A percentile compares a stretch with the other conserved stretches of the same genome.
Conservation (phyloP, 179 eudicot genomes). For the Corrigiola litoralis region DNA sequence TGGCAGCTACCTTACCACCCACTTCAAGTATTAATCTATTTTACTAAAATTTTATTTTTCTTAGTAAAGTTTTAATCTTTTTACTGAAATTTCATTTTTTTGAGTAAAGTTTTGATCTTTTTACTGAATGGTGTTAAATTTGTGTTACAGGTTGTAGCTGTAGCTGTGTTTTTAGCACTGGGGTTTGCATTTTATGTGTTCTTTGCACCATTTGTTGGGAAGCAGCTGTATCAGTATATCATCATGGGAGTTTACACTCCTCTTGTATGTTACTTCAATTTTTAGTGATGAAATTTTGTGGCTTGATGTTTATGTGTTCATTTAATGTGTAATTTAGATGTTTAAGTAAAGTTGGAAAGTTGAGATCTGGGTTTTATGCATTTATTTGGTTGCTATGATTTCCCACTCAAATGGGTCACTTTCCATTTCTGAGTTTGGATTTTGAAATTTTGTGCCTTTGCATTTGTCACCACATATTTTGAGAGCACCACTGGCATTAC, state of each 20-base stretch:
- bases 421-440: constrained; percentile 28
- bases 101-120: neutral
- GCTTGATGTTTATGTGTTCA: neutral
- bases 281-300: neutral
- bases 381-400: constrained; percentile 17
- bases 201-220: constrained; percentile 99
- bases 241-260: constrained; percentile 95
- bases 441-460: constrained; percentile 13
- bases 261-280: constrained; percentile 54
- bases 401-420: constrained; percentile 25
- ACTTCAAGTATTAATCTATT: constrained; percentile 57
- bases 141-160: constrained; percentile 84
- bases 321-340: neutral
- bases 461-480: constrained; percentile 23
- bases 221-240: constrained; percentile 71
- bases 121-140: neutral
- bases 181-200: constrained; percentile 99
- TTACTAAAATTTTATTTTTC: neutral
- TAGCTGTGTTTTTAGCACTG: constrained; percentile 93
- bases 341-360: constrained; percentile 16
- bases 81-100: neutral
- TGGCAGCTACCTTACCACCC: constrained; percentile 99
- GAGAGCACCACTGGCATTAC: constrained; percentile 12
- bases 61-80: neutral
- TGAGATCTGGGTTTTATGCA: constrained; percentile 52